Evolutionary conservation across 345 rosid species (phyloP).

Genomic region (Heritiera fomes): DNA sequence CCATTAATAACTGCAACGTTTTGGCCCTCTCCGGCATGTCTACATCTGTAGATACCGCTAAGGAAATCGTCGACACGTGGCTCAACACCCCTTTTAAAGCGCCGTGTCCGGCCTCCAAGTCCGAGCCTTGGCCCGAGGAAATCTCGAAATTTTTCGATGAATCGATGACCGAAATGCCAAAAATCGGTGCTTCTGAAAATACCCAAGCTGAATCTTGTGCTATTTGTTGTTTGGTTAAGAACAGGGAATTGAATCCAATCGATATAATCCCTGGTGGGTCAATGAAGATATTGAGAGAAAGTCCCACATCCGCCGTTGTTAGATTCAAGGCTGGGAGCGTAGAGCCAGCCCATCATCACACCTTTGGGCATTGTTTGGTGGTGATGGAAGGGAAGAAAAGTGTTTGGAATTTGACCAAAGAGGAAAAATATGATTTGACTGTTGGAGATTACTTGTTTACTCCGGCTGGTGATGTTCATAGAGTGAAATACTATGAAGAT

Average conservation of each 20-base stretch:
- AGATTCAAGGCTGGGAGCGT: slow-evolving; percentile 76
- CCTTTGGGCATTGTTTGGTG: slow-evolving; percentile 82
- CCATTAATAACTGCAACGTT: slow-evolving; percentile 80
- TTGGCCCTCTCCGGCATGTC: slow-evolving; percentile 72
- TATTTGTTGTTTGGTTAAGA: slow-evolving; percentile 63
- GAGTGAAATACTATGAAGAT: slow-evolving; percentile 86
- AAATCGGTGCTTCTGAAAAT: slow-evolving; percentile 45
- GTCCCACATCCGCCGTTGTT: slow-evolving; percentile 80
- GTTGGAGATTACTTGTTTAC: slow-evolving; percentile 79
- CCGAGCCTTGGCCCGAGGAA: slow-evolving; percentile 61
- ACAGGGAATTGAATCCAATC: slow-evolving; percentile 53
- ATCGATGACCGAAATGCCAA: slow-evolving; percentile 51
- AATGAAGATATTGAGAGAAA: slow-evolving; percentile 90
- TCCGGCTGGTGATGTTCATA: slow-evolving; percentile 78
- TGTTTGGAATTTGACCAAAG: slow-evolving; percentile 83
- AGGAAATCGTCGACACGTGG: slow-evolving; percentile 69
- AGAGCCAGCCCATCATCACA: slow-evolving; percentile 94
- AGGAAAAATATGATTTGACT: slow-evolving; percentile 56
- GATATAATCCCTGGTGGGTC: slow-evolving; percentile 82
- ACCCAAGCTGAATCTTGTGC: slow-evolving; percentile 37
- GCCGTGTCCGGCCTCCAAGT: slow-evolving; percentile 70
- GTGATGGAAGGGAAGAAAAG: slow-evolving; percentile 73
- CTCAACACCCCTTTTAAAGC: slow-evolving; percentile 71
- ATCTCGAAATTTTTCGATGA: slow-evolving; percentile 51
- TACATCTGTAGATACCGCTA: slow-evolving; percentile 57